Evolutionary conservation across 257 asterid genomes (phyloP), one percentile per base, ranked within the genome.

Genomic region (Fraxinus quadrangulata): DNA sequence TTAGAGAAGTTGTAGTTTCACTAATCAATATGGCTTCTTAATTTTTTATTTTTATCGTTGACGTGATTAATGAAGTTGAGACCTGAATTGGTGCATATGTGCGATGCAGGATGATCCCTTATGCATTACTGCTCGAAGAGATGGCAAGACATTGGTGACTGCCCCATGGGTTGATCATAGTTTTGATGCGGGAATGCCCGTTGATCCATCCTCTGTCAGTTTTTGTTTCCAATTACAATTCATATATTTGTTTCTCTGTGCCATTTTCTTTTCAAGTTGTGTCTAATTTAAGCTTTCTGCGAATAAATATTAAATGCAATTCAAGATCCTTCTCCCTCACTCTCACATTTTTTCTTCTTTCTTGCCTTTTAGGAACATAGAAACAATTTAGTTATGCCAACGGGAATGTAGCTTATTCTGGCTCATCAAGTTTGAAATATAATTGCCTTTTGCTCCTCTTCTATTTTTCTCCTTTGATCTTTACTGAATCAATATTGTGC

Each of bases 131-230:
- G 99, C 99, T 59, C 87, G 90, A 85, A 82, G 81, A 51, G 96
- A 96, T 63, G 96, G 92, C 51, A 92, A 96, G 87, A 78, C 72
- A 39, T 42, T 96, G 77, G 97, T 93, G 65, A 90, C 91, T 71
- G 83, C 87, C 72, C 79, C 87, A 24, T 96, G 99, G 99, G 99
- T 96, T 77, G 94, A 88, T 63, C 96, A 93, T 82, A 88, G 97
- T 82, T 87, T 74, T 78, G 94, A 89, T 28, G 74, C 75, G 81
- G 98, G 91, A 75, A 74, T 80, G 91, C 86, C 85, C 70, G 86
- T 85, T 65, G 92, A 90, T 75, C 87, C 87, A 31, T 73, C 72
- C 19, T 76, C 87, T 0, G 97, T 92, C 42, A 85, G 98, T 86
- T 85, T 81, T 42, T 47, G 13, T 24, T 0, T n/a, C 24, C 73